Percentiles rank a stretch among this genome's conserved stretches.
phyloP scores from a whole-genome alignment of 306 rosid species.

The Chamaecrista fasciculata region DNA sequence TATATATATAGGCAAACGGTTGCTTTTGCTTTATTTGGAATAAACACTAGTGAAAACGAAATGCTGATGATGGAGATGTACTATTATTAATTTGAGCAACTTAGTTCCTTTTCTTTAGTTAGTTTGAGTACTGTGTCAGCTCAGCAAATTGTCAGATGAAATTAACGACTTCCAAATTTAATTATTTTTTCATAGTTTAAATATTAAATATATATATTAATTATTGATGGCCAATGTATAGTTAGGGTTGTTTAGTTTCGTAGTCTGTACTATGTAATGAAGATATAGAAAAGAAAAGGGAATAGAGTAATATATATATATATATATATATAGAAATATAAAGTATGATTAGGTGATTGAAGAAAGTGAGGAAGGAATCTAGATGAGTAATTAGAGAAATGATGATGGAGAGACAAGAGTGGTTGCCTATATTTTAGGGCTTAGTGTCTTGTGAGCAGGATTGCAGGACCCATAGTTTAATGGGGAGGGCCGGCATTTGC shows the following conservation, averaged over 20 bases:
- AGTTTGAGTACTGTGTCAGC: neutral
- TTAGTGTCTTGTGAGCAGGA: slow-evolving; percentile 14
- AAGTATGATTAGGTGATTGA: neutral
- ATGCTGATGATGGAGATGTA: neutral
- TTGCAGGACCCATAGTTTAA: slow-evolving; percentile 22
- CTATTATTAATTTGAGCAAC: neutral
- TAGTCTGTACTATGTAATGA: too few relatives aligned
- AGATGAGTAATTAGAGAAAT: neutral
- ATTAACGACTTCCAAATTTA: too few relatives aligned
- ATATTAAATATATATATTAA: too few relatives aligned
- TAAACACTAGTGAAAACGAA: neutral
- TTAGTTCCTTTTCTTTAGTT: neutral
- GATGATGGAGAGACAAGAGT: neutral
- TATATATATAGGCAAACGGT: neutral
- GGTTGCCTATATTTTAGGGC: slow-evolving; percentile 12
- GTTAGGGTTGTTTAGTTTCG: too few relatives aligned
- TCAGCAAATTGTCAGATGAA: too few relatives aligned
- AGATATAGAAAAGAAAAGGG: neutral
- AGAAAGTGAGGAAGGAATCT: neutral
- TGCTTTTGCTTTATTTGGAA: neutral
- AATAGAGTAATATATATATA: neutral
- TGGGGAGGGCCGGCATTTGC: slow-evolving; percentile 4
- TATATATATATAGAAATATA: neutral
- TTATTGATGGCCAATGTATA: too few relatives aligned
- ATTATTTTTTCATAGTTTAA: too few relatives aligned